Conservation (phyloP, 345 rosid species). For the Sisymbrium altissimum region DNA sequence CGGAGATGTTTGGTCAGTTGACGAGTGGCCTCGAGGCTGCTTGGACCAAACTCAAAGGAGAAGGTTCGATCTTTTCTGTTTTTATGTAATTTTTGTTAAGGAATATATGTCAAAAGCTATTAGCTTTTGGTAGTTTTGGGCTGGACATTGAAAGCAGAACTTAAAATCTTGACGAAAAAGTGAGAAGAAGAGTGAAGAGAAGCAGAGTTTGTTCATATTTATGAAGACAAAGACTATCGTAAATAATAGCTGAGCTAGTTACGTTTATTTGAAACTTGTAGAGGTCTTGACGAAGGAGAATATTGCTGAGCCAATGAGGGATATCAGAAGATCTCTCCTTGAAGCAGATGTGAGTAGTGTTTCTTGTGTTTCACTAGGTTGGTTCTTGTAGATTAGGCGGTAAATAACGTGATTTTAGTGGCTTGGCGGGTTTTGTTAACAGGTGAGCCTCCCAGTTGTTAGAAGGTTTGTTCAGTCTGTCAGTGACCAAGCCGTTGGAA, state of each 20-base stretch:
- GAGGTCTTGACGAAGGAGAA: slow-evolving; percentile 95
- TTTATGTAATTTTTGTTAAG: not conserved
- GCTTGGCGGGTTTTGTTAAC: slow-evolving; percentile 26
- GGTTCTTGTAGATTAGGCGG: not conserved
- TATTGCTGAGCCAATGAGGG: slow-evolving; percentile 93
- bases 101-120: not conserved
- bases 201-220: not conserved
- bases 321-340: slow-evolving; percentile 90
- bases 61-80: slow-evolving; percentile 45
- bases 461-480: slow-evolving; percentile 93
- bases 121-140: not conserved
- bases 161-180: not conserved
- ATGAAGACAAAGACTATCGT: not conserved
- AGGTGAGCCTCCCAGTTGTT: slow-evolving; percentile 97
- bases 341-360: slow-evolving; percentile 92
- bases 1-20: slow-evolving; percentile 96
- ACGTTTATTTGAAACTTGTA: slow-evolving; percentile 33
- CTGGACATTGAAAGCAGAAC: not conserved
- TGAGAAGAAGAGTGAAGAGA: not conserved
- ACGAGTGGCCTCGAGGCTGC: slow-evolving; percentile 93
- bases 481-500: slow-evolving; percentile 88
- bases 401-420: not conserved
- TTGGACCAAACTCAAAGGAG: slow-evolving; percentile 97
- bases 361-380: not conserved
- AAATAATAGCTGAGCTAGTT: not conserved